Evolutionary conservation across 1,139 yeast species (phyloP).

Genomic region (Saccharomyces hybrid): DNA sequence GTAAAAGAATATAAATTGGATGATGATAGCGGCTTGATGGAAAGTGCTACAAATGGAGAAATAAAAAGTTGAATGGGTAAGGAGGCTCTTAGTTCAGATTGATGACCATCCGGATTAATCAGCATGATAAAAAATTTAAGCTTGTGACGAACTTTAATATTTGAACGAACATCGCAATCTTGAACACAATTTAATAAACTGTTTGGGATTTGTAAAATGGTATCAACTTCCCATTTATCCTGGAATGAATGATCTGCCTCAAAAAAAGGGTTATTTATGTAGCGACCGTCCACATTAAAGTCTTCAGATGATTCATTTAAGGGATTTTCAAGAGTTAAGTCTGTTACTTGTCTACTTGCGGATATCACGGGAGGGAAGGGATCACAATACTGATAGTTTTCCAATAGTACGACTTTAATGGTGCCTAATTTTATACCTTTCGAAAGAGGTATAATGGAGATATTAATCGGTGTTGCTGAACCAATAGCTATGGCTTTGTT

Average conservation of each 20-base stretch:
- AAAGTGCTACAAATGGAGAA: slow-evolving; percentile 56
- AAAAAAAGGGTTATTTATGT: neutral
- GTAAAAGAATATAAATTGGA: slow-evolving; percentile 12
- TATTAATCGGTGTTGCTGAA: slow-evolving; percentile 58
- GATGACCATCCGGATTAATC: slow-evolving; percentile 51
- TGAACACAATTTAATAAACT: slow-evolving; percentile 71
- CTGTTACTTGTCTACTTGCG: slow-evolving; percentile 52
- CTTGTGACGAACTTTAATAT: slow-evolving; percentile 52
- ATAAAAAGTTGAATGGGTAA: slow-evolving; percentile 54
- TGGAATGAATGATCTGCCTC: slow-evolving; percentile 20
- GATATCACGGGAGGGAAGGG: slow-evolving; percentile 36
- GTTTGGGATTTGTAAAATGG: slow-evolving; percentile 57
- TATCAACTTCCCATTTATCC: slow-evolving; percentile 72
- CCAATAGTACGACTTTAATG: slow-evolving; percentile 58
- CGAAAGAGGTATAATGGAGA: slow-evolving; percentile 67
- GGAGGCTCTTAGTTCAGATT: slow-evolving; percentile 60
- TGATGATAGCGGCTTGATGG: slow-evolving; percentile 5
- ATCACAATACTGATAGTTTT: slow-evolving; percentile 57
- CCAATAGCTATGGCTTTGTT: slow-evolving; percentile 89
- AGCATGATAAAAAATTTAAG: slow-evolving; percentile 49
- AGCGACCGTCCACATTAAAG: neutral
- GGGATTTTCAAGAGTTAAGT: slow-evolving; percentile 38
- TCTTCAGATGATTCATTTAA: neutral
- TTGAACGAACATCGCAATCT: slow-evolving; percentile 60
- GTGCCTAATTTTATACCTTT: slow-evolving; percentile 77